These are phyloP conservation scores for Xerocomellus amylosporus DNA, from an alignment of 768 basidiomycete genomes.

Conservation along the genomic window DNA sequence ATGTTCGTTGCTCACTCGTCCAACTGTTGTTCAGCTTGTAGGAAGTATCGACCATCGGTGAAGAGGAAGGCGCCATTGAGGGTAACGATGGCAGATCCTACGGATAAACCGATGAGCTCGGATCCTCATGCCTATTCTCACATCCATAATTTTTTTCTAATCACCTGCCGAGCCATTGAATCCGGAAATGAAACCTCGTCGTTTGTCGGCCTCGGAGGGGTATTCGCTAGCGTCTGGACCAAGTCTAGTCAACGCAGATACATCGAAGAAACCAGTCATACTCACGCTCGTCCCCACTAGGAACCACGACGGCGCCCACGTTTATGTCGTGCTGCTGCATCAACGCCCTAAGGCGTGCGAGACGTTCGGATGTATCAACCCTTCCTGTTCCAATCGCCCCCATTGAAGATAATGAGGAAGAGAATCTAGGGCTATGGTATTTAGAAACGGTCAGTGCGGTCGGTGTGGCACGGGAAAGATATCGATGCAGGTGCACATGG, in stretches of 20 bases:
- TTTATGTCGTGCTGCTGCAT: constrained; percentile 56
- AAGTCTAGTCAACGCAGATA: neutral
- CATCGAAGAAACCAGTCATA: constrained; percentile 8
- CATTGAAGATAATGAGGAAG: constrained; percentile 32
- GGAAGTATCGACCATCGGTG: constrained; percentile 93
- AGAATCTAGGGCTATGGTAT: constrained; percentile 3
- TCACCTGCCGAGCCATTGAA: constrained; percentile 92
- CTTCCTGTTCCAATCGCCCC: constrained; percentile 37
- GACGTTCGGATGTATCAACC: constrained; percentile 61
- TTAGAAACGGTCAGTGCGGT: neutral
- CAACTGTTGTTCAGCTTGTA: constrained; percentile 89
- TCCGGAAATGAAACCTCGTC: constrained; percentile 86
- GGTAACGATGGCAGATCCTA: constrained; percentile 78
- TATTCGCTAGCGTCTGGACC: constrained; percentile 85
- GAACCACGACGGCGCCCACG: constrained; percentile 76
- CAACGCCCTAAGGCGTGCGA: constrained; percentile 62
- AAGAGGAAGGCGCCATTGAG: constrained; percentile 73
- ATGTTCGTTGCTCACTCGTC: constrained; percentile 53
- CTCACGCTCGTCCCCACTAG: constrained; percentile 91
- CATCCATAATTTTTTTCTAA: constrained; percentile 7
- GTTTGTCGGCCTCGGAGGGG: constrained; percentile 76
- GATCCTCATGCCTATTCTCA: neutral
- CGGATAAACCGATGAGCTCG: constrained; percentile 5
- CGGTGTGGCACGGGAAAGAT: constrained; percentile 19
- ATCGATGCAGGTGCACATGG: constrained; percentile 18